phyloP scores from a whole-genome alignment of 148 eudicot genomes.

The Chenopodium album region DNA sequence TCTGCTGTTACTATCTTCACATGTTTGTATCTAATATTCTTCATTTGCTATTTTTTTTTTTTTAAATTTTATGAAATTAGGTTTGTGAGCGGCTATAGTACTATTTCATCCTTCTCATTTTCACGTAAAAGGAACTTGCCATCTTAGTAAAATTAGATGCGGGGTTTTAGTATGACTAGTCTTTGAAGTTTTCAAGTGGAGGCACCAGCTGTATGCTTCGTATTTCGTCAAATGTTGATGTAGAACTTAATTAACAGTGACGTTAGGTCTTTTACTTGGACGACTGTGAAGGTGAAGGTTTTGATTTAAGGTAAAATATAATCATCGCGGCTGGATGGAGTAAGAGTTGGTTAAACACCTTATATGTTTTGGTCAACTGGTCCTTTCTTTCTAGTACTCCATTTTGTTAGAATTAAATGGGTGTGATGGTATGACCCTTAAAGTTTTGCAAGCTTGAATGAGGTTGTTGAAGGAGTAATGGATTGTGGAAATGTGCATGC shows the following conservation, averaged over 20 bases:
- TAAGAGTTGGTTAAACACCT: not conserved
- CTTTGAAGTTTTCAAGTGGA: not conserved
- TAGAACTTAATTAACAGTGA: not conserved
- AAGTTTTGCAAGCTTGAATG: not conserved
- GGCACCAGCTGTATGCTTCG: not conserved
- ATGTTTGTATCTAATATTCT: not conserved
- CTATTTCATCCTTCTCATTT: not conserved
- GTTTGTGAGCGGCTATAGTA: not conserved
- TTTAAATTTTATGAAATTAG: not conserved
- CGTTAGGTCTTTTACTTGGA: not conserved
- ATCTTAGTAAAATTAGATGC: not conserved
- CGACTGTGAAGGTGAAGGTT: not conserved
- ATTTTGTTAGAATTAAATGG: not conserved
- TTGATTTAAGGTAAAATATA: not conserved
- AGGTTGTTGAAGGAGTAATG: not conserved
- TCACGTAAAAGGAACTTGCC: not conserved
- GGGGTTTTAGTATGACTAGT: not conserved
- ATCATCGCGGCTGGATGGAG: not conserved
- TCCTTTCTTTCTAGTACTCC: not conserved
- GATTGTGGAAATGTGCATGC: not conserved
- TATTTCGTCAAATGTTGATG: not conserved
- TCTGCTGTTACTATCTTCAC: not conserved
- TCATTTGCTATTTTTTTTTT: not conserved
- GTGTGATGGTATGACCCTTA: not conserved
- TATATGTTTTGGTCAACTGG: not conserved